These are phyloP conservation scores for Pholiota adiposa DNA, from an alignment of 1,284 basidiomycete species.

Conservation along the genomic window DNA sequence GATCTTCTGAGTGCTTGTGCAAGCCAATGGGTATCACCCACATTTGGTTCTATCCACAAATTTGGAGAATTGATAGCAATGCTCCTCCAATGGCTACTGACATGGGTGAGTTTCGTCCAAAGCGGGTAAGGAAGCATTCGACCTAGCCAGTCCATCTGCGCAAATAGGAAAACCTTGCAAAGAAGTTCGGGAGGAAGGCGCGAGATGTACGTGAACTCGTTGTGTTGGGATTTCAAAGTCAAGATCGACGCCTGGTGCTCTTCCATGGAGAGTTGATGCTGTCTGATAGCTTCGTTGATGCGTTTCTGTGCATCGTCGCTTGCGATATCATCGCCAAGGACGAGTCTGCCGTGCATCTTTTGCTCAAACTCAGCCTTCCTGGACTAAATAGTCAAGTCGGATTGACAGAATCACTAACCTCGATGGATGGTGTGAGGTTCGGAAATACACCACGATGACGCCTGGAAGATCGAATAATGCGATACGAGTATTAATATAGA, in stretches of 20 bases:
- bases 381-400: no score
- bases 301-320: not conserved
- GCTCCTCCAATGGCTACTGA: constrained; percentile 13
- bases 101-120: constrained; percentile 17
- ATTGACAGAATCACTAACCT: no score
- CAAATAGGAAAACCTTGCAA: constrained; percentile 17
- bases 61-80: constrained; percentile 13
- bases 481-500: no score
- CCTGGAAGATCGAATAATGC: no score
- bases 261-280: not conserved
- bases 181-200: constrained; percentile 35
- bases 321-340: not conserved
- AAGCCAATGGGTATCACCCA: constrained; percentile 24
- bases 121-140: not conserved
- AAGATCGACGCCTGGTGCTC: constrained; percentile 8
- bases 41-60: constrained; percentile 17
- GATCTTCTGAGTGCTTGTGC: constrained; percentile 31
- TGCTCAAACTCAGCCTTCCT: no score
- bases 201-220: constrained; percentile 21
- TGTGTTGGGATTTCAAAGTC: constrained; percentile 11
- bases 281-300: constrained; percentile 21
- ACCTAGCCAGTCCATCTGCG: not conserved
- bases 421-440: no score
- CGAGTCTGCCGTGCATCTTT: not conserved
- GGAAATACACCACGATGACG: no score